Percentiles rank a stretch among this genome's conserved stretches.
Conservation (phyloP, 1,284 basidiomycete species). For the Ganoderma meredithae region DNA sequence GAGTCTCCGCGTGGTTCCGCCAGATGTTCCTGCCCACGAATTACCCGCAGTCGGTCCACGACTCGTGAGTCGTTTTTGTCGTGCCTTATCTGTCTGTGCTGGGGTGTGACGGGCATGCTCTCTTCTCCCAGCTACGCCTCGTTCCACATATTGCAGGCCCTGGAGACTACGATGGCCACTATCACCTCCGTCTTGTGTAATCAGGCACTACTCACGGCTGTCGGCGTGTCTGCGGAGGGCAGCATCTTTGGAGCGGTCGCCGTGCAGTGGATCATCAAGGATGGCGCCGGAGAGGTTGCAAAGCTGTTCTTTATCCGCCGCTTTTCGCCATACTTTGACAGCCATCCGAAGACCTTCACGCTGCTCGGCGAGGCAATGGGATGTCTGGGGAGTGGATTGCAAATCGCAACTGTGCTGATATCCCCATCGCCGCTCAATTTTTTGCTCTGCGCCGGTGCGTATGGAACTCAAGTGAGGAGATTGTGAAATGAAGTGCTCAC, state of each 20-base stretch:
- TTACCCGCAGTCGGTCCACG: conserved; percentile 43
- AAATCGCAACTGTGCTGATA: conserved; percentile 41
- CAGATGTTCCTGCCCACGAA: conserved; percentile 45
- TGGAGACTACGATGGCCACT: conserved; percentile 40
- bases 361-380: conserved; percentile 38
- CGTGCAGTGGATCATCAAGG: conserved; percentile 46
- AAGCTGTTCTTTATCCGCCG: conserved; percentile 44
- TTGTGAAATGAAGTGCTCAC: neutral
- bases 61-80: conserved; percentile 37
- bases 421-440: conserved; percentile 38
- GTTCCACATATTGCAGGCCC: conserved; percentile 43
- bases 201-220: conserved; percentile 42
- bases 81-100: neutral
- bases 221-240: conserved; percentile 43
- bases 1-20: conserved; percentile 39
- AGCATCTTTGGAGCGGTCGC: conserved; percentile 45
- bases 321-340: conserved; percentile 44
- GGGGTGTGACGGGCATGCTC: neutral
- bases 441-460: conserved; percentile 41
- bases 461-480: neutral
- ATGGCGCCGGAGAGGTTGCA: conserved; percentile 43
- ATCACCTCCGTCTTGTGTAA: conserved; percentile 43
- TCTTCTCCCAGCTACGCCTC: conserved; percentile 35
- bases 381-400: conserved; percentile 39
- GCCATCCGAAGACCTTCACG: conserved; percentile 44